Conservation (phyloP, 768 basidiomycete species). For the Tubosaeta sp. region DNA sequence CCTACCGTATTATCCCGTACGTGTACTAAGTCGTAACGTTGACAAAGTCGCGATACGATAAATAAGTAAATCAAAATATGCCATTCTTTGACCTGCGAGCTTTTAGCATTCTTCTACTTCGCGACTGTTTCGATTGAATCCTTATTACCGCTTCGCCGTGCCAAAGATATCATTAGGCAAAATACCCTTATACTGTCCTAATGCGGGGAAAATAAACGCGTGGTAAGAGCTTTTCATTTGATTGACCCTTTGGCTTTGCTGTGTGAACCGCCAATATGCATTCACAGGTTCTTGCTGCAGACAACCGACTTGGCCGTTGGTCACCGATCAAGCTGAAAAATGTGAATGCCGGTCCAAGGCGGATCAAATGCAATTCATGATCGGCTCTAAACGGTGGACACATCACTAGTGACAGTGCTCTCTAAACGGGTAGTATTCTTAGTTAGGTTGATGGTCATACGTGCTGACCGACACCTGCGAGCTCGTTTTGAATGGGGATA, state of each 20-base stretch:
- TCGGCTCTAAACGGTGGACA: background rate
- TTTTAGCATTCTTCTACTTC: background rate
- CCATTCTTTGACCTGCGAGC: background rate
- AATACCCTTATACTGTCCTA: background rate
- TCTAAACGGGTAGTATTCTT: background rate
- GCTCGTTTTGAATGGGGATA: background rate
- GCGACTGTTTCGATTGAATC: background rate
- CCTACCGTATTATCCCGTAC: constrained; percentile 82
- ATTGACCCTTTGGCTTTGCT: background rate
- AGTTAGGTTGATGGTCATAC: background rate
- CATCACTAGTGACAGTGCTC: background rate
- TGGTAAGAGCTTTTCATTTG: background rate
- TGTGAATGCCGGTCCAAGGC: background rate
- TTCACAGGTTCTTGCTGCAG: background rate
- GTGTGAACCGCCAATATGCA: background rate
- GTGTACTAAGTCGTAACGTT: constrained; percentile 46
- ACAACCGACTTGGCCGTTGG: background rate
- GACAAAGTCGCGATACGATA: background rate
- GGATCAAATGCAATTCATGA: background rate
- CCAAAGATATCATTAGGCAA: background rate
- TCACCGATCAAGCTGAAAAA: background rate
- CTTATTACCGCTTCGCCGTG: background rate
- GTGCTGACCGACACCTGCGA: background rate
- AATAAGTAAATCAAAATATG: background rate
- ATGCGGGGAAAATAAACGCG: background rate